These are phyloP conservation scores for Syncephalastrum sp. DNA, from an alignment of 371 early-diverging fungal genomes.

Conservation along the genomic window DNA sequence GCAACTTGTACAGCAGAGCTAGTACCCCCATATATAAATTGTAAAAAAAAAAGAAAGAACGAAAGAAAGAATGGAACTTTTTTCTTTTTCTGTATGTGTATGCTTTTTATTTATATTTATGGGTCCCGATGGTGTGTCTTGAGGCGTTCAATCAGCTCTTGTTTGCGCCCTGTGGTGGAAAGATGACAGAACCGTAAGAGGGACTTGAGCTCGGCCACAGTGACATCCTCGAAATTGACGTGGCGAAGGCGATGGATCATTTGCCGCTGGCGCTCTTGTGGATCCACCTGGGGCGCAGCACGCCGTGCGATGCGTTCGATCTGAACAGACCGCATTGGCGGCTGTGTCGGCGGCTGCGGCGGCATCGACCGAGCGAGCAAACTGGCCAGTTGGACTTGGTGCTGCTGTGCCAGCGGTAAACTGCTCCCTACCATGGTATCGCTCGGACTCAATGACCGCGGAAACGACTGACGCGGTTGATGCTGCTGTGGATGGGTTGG, in stretches of 20 bases:
- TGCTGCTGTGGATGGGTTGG: not conserved
- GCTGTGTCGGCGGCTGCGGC: constrained; percentile 1
- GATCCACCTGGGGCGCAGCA: constrained; percentile 1
- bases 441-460: not conserved
- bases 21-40: no score
- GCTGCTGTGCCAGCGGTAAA: constrained; percentile 9
- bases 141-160: constrained; percentile 30
- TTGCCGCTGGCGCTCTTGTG: constrained; percentile 21
- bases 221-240: constrained; percentile 65
- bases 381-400: not conserved
- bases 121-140: no score
- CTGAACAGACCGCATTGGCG: constrained; percentile 8
- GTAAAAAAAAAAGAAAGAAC: no score
- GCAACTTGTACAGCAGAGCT: constrained; percentile 13
- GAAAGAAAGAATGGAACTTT: no score
- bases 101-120: no score
- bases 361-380: constrained; percentile 3
- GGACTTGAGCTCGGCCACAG: constrained; percentile 70
- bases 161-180: constrained; percentile 57
- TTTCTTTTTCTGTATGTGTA: no score
- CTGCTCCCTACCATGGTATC: not conserved
- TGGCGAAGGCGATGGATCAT: constrained; percentile 55
- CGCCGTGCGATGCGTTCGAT: constrained; percentile 13
- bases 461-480: not conserved
- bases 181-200: constrained; percentile 47